Evolutionary conservation across 2,329 filamentous ascomycete species (phyloP).

Genomic region (Mollisia scopiformis): DNA sequence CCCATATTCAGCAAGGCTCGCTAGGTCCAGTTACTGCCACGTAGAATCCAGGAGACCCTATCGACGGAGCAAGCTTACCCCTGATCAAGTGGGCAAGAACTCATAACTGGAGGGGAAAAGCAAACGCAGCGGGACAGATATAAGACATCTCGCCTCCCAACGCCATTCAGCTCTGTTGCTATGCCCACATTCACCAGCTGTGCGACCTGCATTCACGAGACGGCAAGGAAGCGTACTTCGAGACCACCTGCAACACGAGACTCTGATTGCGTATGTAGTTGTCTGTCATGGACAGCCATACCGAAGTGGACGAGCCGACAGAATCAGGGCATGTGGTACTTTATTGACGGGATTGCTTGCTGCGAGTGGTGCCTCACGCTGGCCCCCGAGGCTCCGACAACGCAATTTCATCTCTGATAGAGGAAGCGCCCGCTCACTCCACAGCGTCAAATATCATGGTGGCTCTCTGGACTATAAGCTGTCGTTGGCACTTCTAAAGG

Average conservation of each 20-base stretch:
- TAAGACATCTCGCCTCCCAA: constrained; percentile 7
- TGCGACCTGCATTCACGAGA: neutral
- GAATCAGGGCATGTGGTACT: too few species aligned
- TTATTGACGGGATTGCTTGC: too few species aligned
- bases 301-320: neutral
- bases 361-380: too few species aligned
- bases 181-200: neutral
- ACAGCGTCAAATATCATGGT: neutral
- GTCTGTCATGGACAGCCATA: neutral
- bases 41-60: neutral
- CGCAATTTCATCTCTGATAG: neutral
- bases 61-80: neutral
- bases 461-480: too few species aligned
- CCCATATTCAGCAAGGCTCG: neutral
- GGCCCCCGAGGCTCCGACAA: too few species aligned
- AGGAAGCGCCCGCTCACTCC: neutral
- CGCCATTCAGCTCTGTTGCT: constrained; percentile 3
- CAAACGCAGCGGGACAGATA: constrained; percentile 4
- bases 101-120: constrained; percentile 1
- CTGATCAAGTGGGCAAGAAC: neutral
- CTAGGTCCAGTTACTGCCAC: neutral
- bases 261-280: neutral
- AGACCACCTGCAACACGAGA: neutral
- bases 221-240: neutral
- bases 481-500: too few species aligned